Evolutionary conservation across 202 grass and related monocot species (phyloP).

Genomic region (Elaeis oleifera): DNA sequence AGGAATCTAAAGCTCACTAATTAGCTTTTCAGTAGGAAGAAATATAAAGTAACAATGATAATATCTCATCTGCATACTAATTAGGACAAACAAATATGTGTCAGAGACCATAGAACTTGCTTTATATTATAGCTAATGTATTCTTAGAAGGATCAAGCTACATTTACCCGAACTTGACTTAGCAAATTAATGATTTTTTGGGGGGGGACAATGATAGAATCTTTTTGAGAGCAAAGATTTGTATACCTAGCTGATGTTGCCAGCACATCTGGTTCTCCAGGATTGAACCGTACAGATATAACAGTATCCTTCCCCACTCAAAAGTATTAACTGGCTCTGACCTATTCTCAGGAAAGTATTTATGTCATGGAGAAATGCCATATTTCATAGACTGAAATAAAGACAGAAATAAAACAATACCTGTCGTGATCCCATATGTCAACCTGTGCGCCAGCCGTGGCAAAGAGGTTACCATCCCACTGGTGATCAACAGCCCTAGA

Average conservation of each 20-base stretch:
- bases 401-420: constrained; percentile 30
- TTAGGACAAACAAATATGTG: no score
- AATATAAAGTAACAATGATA: no score
- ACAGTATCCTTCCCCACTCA: constrained; percentile 86
- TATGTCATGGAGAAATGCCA: constrained; percentile 9
- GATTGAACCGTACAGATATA: constrained; percentile 80
- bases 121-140: no score
- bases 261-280: constrained; percentile 76
- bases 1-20: no score
- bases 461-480: constrained; percentile 81
- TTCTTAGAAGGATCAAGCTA: no score
- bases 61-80: no score
- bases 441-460: constrained; percentile 89
- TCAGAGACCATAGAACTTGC: no score
- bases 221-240: not conserved
- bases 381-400: constrained; percentile 3
- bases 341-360: constrained; percentile 33
- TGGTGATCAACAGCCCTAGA: constrained; percentile 90
- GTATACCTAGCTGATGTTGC: constrained; percentile 71
- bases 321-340: constrained; percentile 85
- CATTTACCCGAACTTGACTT: no score
- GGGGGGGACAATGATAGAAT: no score
- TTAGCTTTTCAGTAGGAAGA: no score
- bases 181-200: no score
- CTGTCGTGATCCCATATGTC: constrained; percentile 99